These are phyloP conservation scores for Buxus sempervirens DNA, from an alignment of 164 flowering plant species.

Conservation along the genomic window DNA sequence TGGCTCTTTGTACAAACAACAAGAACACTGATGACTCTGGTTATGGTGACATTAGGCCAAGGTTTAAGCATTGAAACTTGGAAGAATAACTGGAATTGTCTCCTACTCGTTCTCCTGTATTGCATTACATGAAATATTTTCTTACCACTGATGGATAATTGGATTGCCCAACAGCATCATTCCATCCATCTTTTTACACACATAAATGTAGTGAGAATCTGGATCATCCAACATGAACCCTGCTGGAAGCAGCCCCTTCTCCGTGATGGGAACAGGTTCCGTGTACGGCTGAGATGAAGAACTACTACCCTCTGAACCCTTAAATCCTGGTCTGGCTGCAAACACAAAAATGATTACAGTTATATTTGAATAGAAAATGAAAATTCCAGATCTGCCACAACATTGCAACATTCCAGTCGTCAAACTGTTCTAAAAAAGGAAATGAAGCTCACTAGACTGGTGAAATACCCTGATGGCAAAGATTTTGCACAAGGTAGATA, in stretches of 20 bases:
- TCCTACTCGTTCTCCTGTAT: neutral
- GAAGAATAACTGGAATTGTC: neutral
- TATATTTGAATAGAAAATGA: too few species aligned
- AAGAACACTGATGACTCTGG: too few species aligned
- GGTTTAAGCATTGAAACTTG: too few species aligned
- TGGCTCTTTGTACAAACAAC: too few species aligned
- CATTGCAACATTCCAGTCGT: too few species aligned
- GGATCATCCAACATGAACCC: slow-evolving; percentile 64
- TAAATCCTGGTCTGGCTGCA: slow-evolving; percentile 76
- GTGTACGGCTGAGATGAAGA: slow-evolving; percentile 27
- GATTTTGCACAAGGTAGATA: too few species aligned
- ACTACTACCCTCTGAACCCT: slow-evolving; percentile 25
- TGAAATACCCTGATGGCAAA: too few species aligned
- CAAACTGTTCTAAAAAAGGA: too few species aligned
- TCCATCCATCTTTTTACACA: slow-evolving; percentile 45
- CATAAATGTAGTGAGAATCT: slow-evolving; percentile 62
- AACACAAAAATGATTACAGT: neutral
- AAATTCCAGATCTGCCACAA: too few species aligned
- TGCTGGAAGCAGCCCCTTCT: slow-evolving; percentile 46
- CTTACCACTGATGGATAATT: slow-evolving; percentile 16
- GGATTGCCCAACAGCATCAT: slow-evolving; percentile 10
- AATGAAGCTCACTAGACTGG: too few species aligned
- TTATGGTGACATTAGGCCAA: too few species aligned
- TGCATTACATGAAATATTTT: slow-evolving; percentile 6
- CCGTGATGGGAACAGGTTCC: slow-evolving; percentile 50